These are phyloP conservation scores for Aspergillus niger DNA, from an alignment of 2,329 filamentous ascomycete species.

Conservation along the genomic window DNA sequence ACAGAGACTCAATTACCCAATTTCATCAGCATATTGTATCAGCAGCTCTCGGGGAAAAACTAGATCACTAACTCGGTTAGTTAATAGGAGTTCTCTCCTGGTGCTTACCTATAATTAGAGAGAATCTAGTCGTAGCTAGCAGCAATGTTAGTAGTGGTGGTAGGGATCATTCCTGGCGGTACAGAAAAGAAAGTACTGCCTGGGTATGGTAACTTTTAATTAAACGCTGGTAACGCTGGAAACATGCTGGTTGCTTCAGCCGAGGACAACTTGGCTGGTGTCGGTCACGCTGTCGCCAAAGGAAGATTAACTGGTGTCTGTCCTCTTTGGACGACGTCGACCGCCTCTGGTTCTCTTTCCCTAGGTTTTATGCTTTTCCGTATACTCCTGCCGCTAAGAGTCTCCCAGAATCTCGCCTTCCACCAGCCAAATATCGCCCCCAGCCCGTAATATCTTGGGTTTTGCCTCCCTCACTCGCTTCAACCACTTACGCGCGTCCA, in stretches of 20 bases:
- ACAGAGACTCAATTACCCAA: too few relatives aligned
- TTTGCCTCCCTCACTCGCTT: conserved; percentile 17
- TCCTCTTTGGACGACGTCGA: background rate
- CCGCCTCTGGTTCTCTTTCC: background rate
- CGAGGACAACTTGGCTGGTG: background rate
- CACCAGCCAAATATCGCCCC: background rate
- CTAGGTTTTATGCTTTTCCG: background rate
- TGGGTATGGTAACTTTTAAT: background rate
- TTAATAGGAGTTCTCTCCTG: background rate
- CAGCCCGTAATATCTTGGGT: background rate
- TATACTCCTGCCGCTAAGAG: background rate
- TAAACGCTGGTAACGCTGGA: background rate
- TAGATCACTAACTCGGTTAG: background rate
- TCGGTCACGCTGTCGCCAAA: background rate
- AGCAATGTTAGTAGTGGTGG: too few relatives aligned
- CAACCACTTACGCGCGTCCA: conserved; percentile 29
- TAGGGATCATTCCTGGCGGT: background rate
- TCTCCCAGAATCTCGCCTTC: background rate
- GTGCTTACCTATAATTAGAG: background rate
- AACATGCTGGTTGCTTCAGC: background rate
- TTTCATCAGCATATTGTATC: too few relatives aligned
- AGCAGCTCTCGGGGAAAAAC: background rate
- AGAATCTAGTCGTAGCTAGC: background rate
- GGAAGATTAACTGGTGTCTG: background rate
- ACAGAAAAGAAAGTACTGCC: background rate